Percentiles rank a stretch among this genome's conserved stretches.
Evolutionary conservation across 73 alveolate species (phyloP).

Genomic region (Blepharisma japonicum): DNA sequence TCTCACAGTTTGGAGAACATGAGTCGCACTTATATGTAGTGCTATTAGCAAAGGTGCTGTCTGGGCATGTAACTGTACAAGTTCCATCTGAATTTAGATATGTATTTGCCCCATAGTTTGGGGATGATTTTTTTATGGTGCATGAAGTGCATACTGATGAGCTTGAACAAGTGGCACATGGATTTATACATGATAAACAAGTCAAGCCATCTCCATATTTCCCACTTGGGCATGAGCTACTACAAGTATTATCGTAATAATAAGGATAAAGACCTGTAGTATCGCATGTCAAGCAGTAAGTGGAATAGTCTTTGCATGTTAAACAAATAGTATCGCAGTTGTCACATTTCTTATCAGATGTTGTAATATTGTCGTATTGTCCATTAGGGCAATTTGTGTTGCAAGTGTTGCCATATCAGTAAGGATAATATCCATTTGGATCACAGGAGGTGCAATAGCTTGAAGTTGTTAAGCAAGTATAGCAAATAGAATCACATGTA

Average conservation of each 20-base stretch:
- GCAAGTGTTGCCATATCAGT: neutral
- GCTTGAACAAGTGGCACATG: constrained; percentile 11
- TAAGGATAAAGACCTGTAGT: neutral
- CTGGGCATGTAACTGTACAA: constrained; percentile 14
- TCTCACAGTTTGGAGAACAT: neutral
- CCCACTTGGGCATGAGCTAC: neutral
- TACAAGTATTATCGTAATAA: neutral
- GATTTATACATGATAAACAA: neutral
- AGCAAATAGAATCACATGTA: neutral
- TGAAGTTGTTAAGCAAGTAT: neutral
- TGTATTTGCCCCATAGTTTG: neutral
- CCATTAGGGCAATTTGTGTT: constrained; percentile 2
- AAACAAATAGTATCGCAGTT: neutral
- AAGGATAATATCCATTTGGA: neutral
- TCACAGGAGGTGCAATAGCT: neutral
- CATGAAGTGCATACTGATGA: neutral
- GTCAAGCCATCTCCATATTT: constrained; percentile 14
- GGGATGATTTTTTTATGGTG: neutral
- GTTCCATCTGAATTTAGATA: neutral
- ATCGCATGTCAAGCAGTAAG: constrained; percentile 1
- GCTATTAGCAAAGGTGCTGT: neutral
- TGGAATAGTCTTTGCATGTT: neutral
- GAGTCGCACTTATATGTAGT: neutral
- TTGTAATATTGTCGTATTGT: neutral
- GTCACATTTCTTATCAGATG: neutral